These are phyloP conservation scores for Mucor lusitanicus DNA, from an alignment of 371 early-diverging fungal genomes.

Conservation along the genomic window DNA sequence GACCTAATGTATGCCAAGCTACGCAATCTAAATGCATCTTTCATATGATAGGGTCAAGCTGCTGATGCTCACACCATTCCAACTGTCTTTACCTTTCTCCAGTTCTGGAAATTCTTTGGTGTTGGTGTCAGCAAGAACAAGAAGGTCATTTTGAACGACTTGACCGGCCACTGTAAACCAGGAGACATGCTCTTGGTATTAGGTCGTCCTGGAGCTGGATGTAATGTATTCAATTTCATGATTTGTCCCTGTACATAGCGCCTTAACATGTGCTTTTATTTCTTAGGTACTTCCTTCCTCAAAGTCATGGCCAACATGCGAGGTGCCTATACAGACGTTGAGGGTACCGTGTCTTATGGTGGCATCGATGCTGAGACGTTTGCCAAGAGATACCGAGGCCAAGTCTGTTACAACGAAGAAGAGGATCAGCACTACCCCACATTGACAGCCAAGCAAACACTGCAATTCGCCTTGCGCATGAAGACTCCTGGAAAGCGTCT, in stretches of 20 bases:
- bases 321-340: conserved; percentile 41
- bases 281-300: conserved; percentile 41
- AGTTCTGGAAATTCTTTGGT: conserved; percentile 28
- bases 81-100: conserved; percentile 17
- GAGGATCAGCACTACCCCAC: conserved; percentile 60
- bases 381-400: conserved; percentile 40
- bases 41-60: conserved; percentile 35
- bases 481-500: conserved; percentile 54
- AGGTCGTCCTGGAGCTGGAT: conserved; percentile 61
- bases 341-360: conserved; percentile 50
- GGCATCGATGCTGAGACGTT: conserved; percentile 49
- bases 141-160: conserved; percentile 38
- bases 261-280: no score
- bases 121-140: conserved; percentile 26
- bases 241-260: no score
- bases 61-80: conserved; percentile 29
- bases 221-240: conserved; percentile 8
- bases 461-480: conserved; percentile 55
- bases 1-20: neutral
- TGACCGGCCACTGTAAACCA: conserved; percentile 47
- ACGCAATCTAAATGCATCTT: neutral
- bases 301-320: conserved; percentile 57
- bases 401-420: conserved; percentile 60
- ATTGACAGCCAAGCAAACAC: conserved; percentile 55
- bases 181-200: conserved; percentile 65